Evolutionary conservation across 2,329 filamentous ascomycete species (phyloP), one percentile per base, ranked within the genome.

Genomic region (Lecanicillium sp.): DNA sequence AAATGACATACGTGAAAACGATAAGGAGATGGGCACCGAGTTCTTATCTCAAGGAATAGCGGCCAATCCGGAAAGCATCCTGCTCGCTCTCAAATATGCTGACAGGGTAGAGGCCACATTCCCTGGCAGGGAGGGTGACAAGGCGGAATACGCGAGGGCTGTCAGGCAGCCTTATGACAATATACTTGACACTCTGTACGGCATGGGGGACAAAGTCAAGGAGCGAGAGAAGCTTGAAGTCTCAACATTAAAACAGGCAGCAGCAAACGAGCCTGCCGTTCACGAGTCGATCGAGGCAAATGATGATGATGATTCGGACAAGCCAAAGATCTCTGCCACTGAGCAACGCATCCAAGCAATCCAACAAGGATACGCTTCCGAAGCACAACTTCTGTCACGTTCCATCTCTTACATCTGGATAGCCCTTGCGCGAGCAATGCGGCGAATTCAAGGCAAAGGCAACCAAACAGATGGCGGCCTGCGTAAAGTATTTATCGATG

Each of bases 321-420:
- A 51, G 33, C 47, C 62, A 1, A 67, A 65, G 40, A 63, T 68
- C 35, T 78, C 77, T 45, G 70, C 74, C 12, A 79, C 75, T 38
- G 80, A 89, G 48, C 70, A 79, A 37, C 77, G 82, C 47, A 70
- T 78, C 33, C 66, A 71, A 37, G 70, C 71, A 13, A 71, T 83
- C 16, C 70, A 77, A 52, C 75, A 83, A 43, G 79, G 79, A 9
- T 83, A 85, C 53, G 75, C 78, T 7, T 73, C 75, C 5, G 86
- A 95, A 53, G 78, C 81, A 25, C 79, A 83, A 19, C 69, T 84
- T 13, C 71, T 96, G 16, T 90, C 84, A 30, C 81, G 83, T 50
- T 90, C 86, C 2, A 81, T 98, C 40, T 94, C 92, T 0, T 89
- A 87, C 52, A 82, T 88, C 4, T 98, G 92, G 92, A 94, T 96